These are phyloP conservation scores for Nakazawaea holstii DNA, from an alignment of 805 yeast species.

Conservation along the genomic window DNA sequence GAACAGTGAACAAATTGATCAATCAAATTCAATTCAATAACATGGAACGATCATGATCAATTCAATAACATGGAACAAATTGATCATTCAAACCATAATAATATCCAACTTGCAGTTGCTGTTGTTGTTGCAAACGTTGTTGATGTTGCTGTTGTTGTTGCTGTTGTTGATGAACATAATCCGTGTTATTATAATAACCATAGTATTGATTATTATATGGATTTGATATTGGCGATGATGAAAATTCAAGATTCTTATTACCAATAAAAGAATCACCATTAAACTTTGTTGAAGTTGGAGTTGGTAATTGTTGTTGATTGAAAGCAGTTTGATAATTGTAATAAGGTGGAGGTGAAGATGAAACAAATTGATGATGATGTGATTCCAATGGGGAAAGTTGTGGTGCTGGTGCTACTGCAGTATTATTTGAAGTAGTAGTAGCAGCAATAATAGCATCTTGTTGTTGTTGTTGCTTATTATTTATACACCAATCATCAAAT, in stretches of 20 bases:
- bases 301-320: background rate
- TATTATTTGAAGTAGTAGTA: background rate
- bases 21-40: background rate
- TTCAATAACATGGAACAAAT: conserved; percentile 8
- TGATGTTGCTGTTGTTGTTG: conserved; percentile 3
- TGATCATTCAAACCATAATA: conserved; percentile 8
- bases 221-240: conserved; percentile 7
- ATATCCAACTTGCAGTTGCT: conserved; percentile 6
- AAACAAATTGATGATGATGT: background rate
- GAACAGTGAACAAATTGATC: no score
- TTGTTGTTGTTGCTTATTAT: conserved; percentile 5
- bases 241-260: background rate
- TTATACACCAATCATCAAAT: conserved; percentile 7
- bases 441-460: background rate
- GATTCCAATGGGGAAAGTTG: conserved; percentile 1
- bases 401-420: background rate
- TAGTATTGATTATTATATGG: conserved; percentile 7
- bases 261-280: background rate
- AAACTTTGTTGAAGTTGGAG: background rate
- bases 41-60: conserved; percentile 2
- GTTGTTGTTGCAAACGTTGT: conserved; percentile 3
- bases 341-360: conserved; percentile 1
- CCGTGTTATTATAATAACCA: background rate
- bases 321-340: conserved; percentile 1
- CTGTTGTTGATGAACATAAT: conserved; percentile 5